Evolutionary conservation across 2,329 filamentous ascomycete genomes (phyloP).

Genomic region (Pseudogymnoascus sp.): DNA sequence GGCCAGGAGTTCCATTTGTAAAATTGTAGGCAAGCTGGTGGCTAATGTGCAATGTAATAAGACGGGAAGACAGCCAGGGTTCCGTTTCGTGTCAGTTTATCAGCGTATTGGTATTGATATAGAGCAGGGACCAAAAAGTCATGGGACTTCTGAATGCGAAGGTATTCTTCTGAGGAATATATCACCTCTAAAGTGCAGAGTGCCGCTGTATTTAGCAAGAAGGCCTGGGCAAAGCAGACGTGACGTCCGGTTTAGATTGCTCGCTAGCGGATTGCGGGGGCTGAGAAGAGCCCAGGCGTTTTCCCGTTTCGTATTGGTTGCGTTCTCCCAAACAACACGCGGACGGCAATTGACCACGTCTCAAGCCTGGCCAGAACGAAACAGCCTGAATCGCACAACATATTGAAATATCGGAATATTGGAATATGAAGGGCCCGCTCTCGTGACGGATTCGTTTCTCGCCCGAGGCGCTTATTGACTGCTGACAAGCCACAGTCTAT

Average conservation of each 20-base stretch:
- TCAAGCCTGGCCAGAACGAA: not conserved
- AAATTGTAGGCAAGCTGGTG: not conserved
- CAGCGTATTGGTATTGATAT: not conserved
- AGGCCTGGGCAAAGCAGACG: not conserved
- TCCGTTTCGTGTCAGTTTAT: not conserved
- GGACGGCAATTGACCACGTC: not conserved
- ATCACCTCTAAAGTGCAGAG: constrained; percentile 6
- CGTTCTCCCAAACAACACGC: not conserved
- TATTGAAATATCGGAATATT: constrained; percentile 6
- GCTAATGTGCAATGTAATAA: not conserved
- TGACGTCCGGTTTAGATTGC: constrained; percentile 6
- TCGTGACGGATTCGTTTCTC: not conserved
- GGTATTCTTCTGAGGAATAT: not conserved
- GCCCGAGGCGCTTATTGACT: not conserved
- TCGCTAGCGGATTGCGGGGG: constrained; percentile 6
- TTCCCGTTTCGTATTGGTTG: not conserved
- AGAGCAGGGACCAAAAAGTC: not conserved
- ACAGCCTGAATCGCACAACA: constrained; percentile 2
- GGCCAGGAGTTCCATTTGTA: not conserved
- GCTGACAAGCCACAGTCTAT: not conserved
- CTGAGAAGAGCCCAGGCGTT: not conserved
- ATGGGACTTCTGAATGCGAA: not conserved
- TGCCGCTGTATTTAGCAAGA: constrained; percentile 5
- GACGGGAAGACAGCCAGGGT: not conserved
- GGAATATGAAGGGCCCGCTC: not conserved